Evolutionary conservation across 2,329 filamentous ascomycete species (phyloP).

Genomic region (Claviceps sorghi): DNA sequence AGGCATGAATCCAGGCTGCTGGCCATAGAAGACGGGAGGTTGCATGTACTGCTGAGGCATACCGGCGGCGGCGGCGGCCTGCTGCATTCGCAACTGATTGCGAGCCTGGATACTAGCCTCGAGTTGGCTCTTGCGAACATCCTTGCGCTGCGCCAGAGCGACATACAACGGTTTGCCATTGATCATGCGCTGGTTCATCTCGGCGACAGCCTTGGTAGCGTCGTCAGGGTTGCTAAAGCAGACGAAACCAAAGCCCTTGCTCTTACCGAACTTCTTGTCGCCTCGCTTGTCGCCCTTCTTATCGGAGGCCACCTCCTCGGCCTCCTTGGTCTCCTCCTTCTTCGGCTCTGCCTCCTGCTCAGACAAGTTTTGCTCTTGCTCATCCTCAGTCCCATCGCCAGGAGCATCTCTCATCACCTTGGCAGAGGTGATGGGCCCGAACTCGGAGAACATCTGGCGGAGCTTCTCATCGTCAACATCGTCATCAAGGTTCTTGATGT

Average conservation of each 20-base stretch:
- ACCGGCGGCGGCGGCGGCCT: conserved; percentile 78
- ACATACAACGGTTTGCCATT: conserved; percentile 95
- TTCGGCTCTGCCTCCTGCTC: conserved; percentile 35
- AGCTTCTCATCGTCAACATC: conserved; percentile 97
- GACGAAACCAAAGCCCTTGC: conserved; percentile 99
- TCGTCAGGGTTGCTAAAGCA: conserved; percentile 99
- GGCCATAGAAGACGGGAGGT: conserved; percentile 81
- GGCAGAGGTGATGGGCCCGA: conserved; percentile 90
- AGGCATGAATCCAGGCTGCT: conserved; percentile 57
- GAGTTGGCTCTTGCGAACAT: conserved; percentile 97
- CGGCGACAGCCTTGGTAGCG: conserved; percentile 94
- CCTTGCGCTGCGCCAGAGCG: conserved; percentile 96
- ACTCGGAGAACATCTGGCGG: conserved; percentile 80
- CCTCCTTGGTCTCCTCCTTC: conserved; percentile 31
- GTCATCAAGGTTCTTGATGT: conserved; percentile 98
- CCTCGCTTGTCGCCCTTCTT: conserved; percentile 44
- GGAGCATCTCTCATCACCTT: conserved; percentile 93
- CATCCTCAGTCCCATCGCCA: conserved; percentile 38
- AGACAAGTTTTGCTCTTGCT: conserved; percentile 37
- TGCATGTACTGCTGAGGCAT: conserved; percentile 83
- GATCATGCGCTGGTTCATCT: conserved; percentile 99
- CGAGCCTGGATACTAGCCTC: conserved; percentile 98
- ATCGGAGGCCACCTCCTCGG: conserved; percentile 33
- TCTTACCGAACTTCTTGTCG: conserved; percentile 74
- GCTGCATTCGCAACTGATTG: conserved; percentile 97